Conservation (phyloP, 345 rosid species). For the Mangifera indica region DNA sequence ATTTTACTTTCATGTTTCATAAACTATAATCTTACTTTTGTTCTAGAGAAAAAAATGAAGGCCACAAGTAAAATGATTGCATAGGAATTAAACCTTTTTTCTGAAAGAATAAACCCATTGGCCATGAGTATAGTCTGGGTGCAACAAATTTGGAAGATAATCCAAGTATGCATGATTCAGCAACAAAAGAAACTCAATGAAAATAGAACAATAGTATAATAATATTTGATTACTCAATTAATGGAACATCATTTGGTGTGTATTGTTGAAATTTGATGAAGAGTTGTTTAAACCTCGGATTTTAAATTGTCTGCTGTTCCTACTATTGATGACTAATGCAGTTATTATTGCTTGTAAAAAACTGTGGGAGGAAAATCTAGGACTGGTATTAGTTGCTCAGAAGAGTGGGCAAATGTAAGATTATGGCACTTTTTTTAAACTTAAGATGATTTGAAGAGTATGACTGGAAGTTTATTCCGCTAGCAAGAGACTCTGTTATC, state of each 20-base stretch:
- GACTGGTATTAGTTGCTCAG: neutral
- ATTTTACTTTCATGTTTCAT: neutral
- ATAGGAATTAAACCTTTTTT: neutral
- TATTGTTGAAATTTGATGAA: neutral
- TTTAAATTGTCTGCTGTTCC: neutral
- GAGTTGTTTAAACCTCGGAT: neutral
- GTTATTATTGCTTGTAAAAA: neutral
- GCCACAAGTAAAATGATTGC: neutral
- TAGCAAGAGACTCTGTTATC: neutral
- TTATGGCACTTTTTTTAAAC: neutral
- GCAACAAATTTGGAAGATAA: neutral
- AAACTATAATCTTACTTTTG: neutral
- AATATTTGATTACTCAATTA: neutral
- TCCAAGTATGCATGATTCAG: neutral
- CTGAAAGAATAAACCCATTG: neutral
- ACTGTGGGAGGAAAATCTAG: neutral
- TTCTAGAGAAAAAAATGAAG: neutral
- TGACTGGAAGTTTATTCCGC: neutral
- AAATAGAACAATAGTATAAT: neutral
- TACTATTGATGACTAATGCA: neutral
- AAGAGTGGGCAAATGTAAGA: neutral
- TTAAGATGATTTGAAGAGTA: neutral
- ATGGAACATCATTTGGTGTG: neutral
- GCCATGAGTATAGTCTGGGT: neutral
- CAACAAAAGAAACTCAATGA: neutral